phyloP scores from a whole-genome alignment of 2,329 filamentous ascomycete genomes.

The Claviceps monticola region DNA sequence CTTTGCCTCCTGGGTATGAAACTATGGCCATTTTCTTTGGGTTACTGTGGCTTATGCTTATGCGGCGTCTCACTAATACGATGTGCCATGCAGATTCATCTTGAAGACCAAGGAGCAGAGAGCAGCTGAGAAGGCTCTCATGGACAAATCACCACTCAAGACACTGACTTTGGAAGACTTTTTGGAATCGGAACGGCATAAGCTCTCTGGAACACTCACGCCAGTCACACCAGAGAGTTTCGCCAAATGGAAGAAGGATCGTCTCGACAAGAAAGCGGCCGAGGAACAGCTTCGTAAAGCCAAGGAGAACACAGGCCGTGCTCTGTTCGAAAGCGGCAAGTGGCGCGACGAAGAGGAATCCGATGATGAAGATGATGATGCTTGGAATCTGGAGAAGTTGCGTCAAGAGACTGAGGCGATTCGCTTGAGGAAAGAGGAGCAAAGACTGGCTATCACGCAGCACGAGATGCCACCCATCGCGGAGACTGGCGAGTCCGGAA shows the following conservation, averaged over 20 bases:
- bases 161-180: slow-evolving; percentile 96
- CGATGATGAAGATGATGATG: slow-evolving; percentile 45
- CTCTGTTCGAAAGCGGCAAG: slow-evolving; percentile 91
- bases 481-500: not conserved
- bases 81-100: slow-evolving; percentile 51
- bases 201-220: slow-evolving; percentile 79
- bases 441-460: slow-evolving; percentile 33
- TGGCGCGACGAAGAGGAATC: slow-evolving; percentile 61
- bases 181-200: slow-evolving; percentile 89
- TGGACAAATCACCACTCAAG: slow-evolving; percentile 91
- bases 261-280: slow-evolving; percentile 87
- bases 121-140: slow-evolving; percentile 83
- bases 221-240: slow-evolving; percentile 89
- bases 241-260: slow-evolving; percentile 93
- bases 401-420: slow-evolving; percentile 73
- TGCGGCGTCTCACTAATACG: slow-evolving; percentile 12
- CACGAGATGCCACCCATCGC: not conserved
- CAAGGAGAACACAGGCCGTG: slow-evolving; percentile 90
- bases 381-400: slow-evolving; percentile 72
- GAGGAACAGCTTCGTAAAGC: slow-evolving; percentile 81
- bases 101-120: slow-evolving; percentile 96
- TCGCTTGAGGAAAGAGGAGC: slow-evolving; percentile 63
- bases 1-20: slow-evolving; percentile 79
- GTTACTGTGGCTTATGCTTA: not conserved
- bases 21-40: not conserved